Evolutionary conservation across 805 yeast species (phyloP).

Genomic region (Kodamaea lidongshanica): DNA sequence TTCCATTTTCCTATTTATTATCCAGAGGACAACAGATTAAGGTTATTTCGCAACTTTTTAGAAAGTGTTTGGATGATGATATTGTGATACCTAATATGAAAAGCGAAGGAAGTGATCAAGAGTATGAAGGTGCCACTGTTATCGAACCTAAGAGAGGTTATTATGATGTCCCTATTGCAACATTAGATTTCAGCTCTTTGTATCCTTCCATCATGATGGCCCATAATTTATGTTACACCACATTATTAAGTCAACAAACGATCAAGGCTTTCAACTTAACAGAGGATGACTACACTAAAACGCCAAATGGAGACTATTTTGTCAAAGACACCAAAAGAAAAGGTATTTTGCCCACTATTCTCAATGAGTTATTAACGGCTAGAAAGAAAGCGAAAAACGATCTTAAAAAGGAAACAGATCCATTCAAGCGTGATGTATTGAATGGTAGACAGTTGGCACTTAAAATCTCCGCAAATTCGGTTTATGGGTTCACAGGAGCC

Average conservation of each 20-base stretch:
- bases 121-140: slow-evolving; percentile 98
- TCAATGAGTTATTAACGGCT: slow-evolving; percentile 82
- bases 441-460: slow-evolving; percentile 97
- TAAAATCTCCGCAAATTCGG: slow-evolving; percentile 96
- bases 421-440: slow-evolving; percentile 85
- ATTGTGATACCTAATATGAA: slow-evolving; percentile 88
- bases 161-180: slow-evolving; percentile 95
- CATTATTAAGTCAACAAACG: slow-evolving; percentile 64
- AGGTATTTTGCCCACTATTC: slow-evolving; percentile 88
- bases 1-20: slow-evolving; percentile 84
- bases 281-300: slow-evolving; percentile 71
- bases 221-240: slow-evolving; percentile 92
- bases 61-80: slow-evolving; percentile 84
- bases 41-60: slow-evolving; percentile 88
- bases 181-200: slow-evolving; percentile 93
- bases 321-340: slow-evolving; percentile 63
- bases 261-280: slow-evolving; percentile 58
- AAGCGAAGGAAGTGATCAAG: slow-evolving; percentile 77
- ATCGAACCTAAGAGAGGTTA: slow-evolving; percentile 95
- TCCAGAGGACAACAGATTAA: slow-evolving; percentile 97
- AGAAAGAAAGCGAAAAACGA: slow-evolving; percentile 91
- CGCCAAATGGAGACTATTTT: slow-evolving; percentile 92
- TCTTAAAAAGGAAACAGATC: slow-evolving; percentile 87
- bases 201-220: slow-evolving; percentile 99
- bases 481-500: slow-evolving; percentile 98